phyloP scores from a whole-genome alignment of 805 yeast genomes.

The Nakazawaea molendinolei region DNA sequence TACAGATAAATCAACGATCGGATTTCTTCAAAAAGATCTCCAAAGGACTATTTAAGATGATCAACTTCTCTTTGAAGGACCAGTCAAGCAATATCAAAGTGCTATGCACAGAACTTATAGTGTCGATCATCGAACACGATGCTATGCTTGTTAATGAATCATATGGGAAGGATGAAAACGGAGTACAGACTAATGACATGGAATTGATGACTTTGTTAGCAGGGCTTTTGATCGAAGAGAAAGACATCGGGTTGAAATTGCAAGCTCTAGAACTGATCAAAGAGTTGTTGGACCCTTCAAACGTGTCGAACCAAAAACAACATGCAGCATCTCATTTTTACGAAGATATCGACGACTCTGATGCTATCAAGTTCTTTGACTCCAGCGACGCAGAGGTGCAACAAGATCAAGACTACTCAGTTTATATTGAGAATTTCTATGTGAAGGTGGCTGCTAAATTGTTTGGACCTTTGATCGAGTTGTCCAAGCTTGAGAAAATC shows the following conservation, averaged over 20 bases:
- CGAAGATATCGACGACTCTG: conserved; percentile 13
- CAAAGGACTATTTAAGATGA: conserved; percentile 62
- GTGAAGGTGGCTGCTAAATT: conserved; percentile 28
- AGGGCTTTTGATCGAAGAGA: conserved; percentile 54
- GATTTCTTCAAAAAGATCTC: conserved; percentile 58
- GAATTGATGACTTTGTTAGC: conserved; percentile 49
- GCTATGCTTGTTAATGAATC: conserved; percentile 45
- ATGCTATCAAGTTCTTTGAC: neutral
- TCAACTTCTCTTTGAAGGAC: conserved; percentile 65
- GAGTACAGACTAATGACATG: conserved; percentile 44
- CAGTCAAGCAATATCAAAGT: conserved; percentile 43
- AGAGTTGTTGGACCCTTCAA: conserved; percentile 56
- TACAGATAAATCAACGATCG: conserved; percentile 54
- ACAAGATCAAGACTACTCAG: conserved; percentile 5
- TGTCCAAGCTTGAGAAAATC: conserved; percentile 10
- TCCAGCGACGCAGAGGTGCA: conserved; percentile 5
- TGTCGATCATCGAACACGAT: conserved; percentile 80
- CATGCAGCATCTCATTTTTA: conserved; percentile 1
- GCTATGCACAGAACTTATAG: conserved; percentile 74
- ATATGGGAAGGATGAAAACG: conserved; percentile 8
- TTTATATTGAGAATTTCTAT: conserved; percentile 56
- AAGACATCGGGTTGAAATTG: conserved; percentile 64
- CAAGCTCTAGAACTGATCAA: conserved; percentile 83
- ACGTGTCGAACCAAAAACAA: conserved; percentile 7
- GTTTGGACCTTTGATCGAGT: conserved; percentile 21